These are phyloP conservation scores for Pseudogymnoascus pannorum DNA, from an alignment of 2,329 filamentous ascomycete species.

Conservation along the genomic window DNA sequence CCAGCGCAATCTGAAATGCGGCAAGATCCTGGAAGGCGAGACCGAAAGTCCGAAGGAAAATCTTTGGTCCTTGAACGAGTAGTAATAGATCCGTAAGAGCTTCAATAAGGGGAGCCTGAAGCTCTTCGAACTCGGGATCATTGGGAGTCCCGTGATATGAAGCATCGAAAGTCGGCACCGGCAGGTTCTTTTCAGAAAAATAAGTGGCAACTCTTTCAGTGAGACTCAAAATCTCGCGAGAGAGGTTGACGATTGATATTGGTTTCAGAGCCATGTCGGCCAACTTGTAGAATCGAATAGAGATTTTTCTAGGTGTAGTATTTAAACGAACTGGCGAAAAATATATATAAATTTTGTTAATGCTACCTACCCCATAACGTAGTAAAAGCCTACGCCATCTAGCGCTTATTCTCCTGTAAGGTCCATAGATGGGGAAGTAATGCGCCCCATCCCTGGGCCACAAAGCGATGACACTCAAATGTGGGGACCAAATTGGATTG, in stretches of 20 bases:
- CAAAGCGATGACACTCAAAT: no score
- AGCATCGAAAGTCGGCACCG: neutral
- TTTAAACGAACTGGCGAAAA: neutral
- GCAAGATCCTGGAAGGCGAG: slow-evolving; percentile 18
- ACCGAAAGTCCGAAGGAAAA: slow-evolving; percentile 9
- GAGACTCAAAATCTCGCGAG: neutral
- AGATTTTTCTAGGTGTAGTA: neutral
- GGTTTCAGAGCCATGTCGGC: neutral
- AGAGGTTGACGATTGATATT: neutral
- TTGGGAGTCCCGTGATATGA: neutral
- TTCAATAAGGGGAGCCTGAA: neutral
- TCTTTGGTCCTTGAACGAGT: no score
- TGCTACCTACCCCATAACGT: no score
- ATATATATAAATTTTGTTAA: no score
- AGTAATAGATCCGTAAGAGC: no score
- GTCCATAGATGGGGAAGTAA: no score
- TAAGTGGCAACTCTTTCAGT: neutral
- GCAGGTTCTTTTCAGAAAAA: neutral
- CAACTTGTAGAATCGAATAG: neutral
- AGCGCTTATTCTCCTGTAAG: no score
- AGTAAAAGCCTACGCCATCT: no score
- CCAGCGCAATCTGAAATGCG: slow-evolving; percentile 19
- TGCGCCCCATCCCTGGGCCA: no score
- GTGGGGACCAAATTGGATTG: no score
- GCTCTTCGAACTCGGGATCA: neutral